Percentiles rank a stretch among this genome's conserved stretches.
Evolutionary conservation across 495 filamentous ascomycete species (phyloP).

Genomic region (Penicillium desertorum): DNA sequence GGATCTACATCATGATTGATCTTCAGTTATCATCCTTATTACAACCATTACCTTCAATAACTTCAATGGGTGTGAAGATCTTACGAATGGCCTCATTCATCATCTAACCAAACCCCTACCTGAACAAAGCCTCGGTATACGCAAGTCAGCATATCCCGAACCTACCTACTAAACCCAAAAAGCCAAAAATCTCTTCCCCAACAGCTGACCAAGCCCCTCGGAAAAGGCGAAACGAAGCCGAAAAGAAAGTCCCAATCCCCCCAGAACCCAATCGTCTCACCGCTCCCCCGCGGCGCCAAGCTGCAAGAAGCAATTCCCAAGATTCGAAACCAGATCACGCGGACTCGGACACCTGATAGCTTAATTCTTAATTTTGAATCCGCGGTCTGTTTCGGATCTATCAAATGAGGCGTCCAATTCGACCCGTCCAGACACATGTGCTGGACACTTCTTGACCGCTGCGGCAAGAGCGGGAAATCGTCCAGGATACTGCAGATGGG

Average conservation of each 20-base stretch:
- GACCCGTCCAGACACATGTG: conserved; percentile 8
- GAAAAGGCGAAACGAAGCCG: not conserved
- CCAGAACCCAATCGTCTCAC: conserved; percentile 1
- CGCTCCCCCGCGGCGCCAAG: conserved; percentile 8
- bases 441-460: conserved; percentile 13
- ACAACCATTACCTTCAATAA: not conserved
- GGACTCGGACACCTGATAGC: not conserved
- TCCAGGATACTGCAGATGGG: not conserved
- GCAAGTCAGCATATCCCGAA: not conserved
- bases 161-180: not conserved
- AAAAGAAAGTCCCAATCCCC: conserved; percentile 2
- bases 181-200: not conserved
- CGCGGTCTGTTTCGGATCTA: not conserved
- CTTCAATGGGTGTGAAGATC: not conserved
- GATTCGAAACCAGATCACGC: not conserved
- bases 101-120: not conserved
- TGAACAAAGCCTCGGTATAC: not conserved
- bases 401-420: conserved; percentile 6
- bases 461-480: conserved; percentile 5
- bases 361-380: conserved; percentile 8
- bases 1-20: not conserved
- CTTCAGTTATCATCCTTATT: not conserved
- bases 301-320: not conserved
- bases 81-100: not conserved
- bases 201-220: not conserved